Evolutionary conservation across 2,329 filamentous ascomycete genomes (phyloP).

Genomic region (Microcyclospora tardicrescens): DNA sequence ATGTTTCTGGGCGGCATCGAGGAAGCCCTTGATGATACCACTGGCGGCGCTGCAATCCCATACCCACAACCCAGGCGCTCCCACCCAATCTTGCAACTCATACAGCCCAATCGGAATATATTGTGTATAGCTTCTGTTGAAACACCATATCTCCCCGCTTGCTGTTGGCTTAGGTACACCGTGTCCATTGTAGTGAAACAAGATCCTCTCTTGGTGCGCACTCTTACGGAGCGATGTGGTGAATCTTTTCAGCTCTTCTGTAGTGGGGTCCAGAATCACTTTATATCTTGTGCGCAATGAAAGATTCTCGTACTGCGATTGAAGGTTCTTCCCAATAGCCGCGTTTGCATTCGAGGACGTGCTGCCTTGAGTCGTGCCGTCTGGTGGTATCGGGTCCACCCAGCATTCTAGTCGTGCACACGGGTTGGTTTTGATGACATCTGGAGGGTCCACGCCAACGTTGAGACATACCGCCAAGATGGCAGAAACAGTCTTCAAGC

Average conservation of each 20-base stretch:
- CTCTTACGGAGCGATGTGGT: constrained; percentile 80
- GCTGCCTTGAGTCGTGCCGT: constrained; percentile 22
- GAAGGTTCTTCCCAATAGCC: constrained; percentile 89
- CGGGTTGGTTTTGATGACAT: constrained; percentile 89
- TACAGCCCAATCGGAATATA: constrained; percentile 96
- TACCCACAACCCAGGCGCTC: constrained; percentile 88
- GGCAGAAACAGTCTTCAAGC: constrained; percentile 91
- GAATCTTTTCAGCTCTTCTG: constrained; percentile 95
- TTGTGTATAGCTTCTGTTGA: constrained; percentile 97
- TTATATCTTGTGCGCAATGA: constrained; percentile 95
- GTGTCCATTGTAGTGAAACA: constrained; percentile 99
- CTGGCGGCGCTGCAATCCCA: constrained; percentile 97
- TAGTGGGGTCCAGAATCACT: constrained; percentile 88
- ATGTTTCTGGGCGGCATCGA: constrained; percentile 88
- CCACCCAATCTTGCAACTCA: constrained; percentile 89
- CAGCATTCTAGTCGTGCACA: constrained; percentile 92
- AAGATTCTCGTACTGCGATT: constrained; percentile 89
- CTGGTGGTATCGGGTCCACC: constrained; percentile 73
- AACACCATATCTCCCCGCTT: constrained; percentile 97
- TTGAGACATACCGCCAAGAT: constrained; percentile 91
- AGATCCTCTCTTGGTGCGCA: constrained; percentile 85
- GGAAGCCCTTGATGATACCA: constrained; percentile 90
- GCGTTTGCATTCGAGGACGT: constrained; percentile 41
- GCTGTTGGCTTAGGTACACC: constrained; percentile 91
- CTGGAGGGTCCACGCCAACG: constrained; percentile 92